Evolutionary conservation across 176 grass and related monocot species (phyloP).

Genomic region (Tuctoria greenei): DNA sequence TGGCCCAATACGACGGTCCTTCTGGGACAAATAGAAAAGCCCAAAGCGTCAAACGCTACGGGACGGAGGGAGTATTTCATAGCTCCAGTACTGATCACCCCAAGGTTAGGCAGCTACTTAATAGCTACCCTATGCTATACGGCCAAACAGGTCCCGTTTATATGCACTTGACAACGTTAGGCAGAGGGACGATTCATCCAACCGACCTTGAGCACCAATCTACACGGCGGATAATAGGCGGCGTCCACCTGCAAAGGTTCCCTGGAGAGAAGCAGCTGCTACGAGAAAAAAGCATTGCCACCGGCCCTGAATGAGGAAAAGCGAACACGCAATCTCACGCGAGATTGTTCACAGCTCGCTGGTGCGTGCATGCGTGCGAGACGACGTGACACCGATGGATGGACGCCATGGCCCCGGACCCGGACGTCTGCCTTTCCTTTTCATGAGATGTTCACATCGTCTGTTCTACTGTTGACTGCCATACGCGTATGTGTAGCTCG

Average conservation of each 20-base stretch:
- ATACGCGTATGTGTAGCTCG: neutral
- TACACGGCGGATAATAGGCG: neutral
- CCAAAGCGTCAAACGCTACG: no score
- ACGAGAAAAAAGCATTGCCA: neutral
- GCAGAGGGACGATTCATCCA: neutral
- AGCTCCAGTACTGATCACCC: no score
- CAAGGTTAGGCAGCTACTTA: neutral
- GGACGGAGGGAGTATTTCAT: no score
- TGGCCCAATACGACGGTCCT: no score
- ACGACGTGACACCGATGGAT: neutral
- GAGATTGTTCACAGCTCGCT: neutral
- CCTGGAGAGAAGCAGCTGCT: neutral
- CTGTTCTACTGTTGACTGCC: neutral
- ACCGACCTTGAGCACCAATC: neutral
- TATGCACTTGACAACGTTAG: slow-evolving; percentile 35
- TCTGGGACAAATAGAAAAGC: no score
- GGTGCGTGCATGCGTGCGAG: neutral
- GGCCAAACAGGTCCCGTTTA: neutral
- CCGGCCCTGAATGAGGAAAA: slow-evolving; percentile 53
- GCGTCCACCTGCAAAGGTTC: neutral
- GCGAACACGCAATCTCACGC: slow-evolving; percentile 49
- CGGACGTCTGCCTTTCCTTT: neutral
- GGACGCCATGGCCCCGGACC: neutral
- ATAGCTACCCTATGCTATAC: neutral
- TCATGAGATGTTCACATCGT: neutral